Conservation (phyloP, 257 asterid species). For the Solanum peruvianum region DNA sequence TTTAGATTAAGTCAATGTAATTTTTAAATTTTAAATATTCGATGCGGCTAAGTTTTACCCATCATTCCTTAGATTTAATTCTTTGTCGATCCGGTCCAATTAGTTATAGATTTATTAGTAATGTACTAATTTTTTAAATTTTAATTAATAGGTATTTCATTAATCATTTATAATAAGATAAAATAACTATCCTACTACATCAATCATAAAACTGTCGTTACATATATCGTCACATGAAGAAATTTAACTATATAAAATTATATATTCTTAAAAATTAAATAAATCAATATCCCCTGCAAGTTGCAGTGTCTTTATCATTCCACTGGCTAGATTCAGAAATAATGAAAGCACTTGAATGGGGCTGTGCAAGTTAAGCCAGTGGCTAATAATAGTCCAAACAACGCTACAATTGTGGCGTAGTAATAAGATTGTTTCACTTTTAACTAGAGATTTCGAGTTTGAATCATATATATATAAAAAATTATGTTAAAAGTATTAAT, state of each 20-base stretch:
- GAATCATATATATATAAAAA: fast-evolving
- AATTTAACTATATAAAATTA: no score
- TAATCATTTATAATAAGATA: no score
- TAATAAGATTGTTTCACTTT: no score
- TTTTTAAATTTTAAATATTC: no score
- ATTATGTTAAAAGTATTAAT: fast-evolving
- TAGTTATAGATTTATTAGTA: background rate
- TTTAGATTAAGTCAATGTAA: no score
- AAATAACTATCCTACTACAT: no score
- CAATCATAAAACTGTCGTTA: background rate
- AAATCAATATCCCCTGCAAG: background rate
- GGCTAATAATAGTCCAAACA: background rate
- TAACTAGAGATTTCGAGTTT: fast-evolving
- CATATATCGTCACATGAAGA: background rate
- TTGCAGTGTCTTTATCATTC: background rate
- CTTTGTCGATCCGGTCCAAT: no score
- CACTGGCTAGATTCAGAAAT: background rate
- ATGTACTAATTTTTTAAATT: background rate
- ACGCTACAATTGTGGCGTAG: background rate
- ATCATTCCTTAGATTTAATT: no score
- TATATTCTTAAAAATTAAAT: no score
- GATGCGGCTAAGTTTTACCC: no score
- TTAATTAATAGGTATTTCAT: no score
- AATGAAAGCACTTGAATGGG: background rate
- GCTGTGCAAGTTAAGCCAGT: background rate